Conservation (phyloP, 371 early-diverging fungal genomes). For the Chytridiales sp. region DNA sequence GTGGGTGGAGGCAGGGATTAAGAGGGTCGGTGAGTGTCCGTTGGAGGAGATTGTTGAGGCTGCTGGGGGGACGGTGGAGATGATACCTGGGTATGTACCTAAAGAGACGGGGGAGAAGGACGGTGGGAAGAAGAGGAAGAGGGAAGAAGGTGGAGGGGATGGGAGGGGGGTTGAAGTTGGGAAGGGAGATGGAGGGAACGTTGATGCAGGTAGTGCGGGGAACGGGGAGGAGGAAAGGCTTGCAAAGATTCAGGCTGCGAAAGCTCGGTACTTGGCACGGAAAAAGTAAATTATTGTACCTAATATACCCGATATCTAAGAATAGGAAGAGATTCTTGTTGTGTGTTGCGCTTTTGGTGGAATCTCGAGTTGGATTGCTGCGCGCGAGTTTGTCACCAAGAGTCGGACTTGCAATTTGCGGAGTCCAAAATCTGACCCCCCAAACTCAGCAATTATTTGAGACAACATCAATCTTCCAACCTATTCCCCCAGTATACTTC, state of each 20-base stretch:
- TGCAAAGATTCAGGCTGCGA: slow-evolving; percentile 16
- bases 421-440: too few species aligned
- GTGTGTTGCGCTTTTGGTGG: too few species aligned
- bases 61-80: slow-evolving; percentile 7
- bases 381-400: too few species aligned
- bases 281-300: slow-evolving; percentile 8
- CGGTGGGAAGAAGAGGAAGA: slow-evolving; percentile 6
- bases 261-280: slow-evolving; percentile 21
- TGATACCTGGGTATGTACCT: not conserved
- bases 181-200: slow-evolving; percentile 1
- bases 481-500: too few species aligned
- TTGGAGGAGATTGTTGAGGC: slow-evolving; percentile 1
- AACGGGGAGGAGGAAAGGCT: slow-evolving; percentile 11
- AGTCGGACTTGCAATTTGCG: too few species aligned
- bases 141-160: slow-evolving; percentile 7
- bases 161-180: not conserved
- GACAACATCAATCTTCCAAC: too few species aligned
- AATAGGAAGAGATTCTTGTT: too few species aligned
- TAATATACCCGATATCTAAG: too few species aligned
- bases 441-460: too few species aligned
- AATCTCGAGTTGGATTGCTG: too few species aligned
- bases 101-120: slow-evolving; percentile 6
- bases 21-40: slow-evolving; percentile 16
- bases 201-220: not conserved
- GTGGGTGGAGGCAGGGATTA: slow-evolving; percentile 38